Evolutionary conservation across 768 basidiomycete species (phyloP), one percentile per base, ranked within the genome.

Genomic region (Rhizopogon rudus): DNA sequence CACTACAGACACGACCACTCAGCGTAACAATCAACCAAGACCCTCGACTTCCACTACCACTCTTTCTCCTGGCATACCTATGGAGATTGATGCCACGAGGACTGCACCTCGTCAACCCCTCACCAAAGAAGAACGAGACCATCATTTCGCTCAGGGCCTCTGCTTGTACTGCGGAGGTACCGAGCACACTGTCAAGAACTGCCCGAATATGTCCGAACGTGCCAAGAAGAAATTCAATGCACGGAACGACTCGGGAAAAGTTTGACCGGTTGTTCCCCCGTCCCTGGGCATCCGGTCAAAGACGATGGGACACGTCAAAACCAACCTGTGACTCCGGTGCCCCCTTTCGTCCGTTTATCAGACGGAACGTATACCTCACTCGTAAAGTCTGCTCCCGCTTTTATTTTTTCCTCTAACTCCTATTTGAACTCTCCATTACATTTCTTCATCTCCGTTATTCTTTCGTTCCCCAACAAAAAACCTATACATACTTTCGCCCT

Each of bases 111-210:
- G 63, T 29, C 67, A 67, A 12, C 66, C 60, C 6, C 62, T 76
- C 48, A 65, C 70, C 0, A 31, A 57, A 3, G 64, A 61, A 3
- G 71, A 73, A 57, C 43, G 54, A 0, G 58, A 68, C 17, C 57
- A 57, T n/a, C 65, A 64, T 31, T 35, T 49, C 16, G 58, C 61
- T 9, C 43, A 68, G 1, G 60, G 61, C 17, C 64, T 76, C 2
- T 76, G 74, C 59, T 51, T 68, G 17, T 75, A 74, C 52, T 77
- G 75, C 46, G 69, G 71, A 4, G 49, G 62, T 43, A 62, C 65
- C 16, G 59, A 64, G 12, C 74, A 76, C 54, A 42, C 48, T 2
- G 63, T 63, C 33, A 39, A 59, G 2, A 59, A 66, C 40, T 75
- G 74, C 60, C 63, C 54, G 8, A 65, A 63, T 51, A 65, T 59